Conservation (phyloP, 2,329 filamentous ascomycete species). For the Pseudogymnoascus sp. region DNA sequence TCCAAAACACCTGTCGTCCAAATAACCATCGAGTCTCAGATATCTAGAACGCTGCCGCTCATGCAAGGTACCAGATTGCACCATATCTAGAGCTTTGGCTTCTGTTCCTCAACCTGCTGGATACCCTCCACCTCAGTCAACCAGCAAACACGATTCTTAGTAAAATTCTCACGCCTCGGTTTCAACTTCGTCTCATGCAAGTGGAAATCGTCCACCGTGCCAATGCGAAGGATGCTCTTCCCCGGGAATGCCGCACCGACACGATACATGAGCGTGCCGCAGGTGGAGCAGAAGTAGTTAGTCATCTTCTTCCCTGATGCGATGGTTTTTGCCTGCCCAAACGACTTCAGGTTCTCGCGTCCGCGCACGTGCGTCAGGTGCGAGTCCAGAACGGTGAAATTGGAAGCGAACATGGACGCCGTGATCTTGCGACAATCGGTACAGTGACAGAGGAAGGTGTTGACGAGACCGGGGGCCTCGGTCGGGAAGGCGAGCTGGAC, state of each 20-base stretch:
- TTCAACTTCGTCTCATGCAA: constrained; percentile 50
- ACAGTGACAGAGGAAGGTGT: constrained; percentile 53
- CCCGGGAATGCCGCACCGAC: constrained; percentile 38
- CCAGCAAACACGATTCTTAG: constrained; percentile 46
- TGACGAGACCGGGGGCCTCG: constrained; percentile 37
- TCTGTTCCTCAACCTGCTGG: constrained; percentile 22
- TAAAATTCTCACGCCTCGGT: constrained; percentile 46
- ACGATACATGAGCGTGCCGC: constrained; percentile 56
- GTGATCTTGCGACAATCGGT: constrained; percentile 56
- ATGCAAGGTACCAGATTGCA: not conserved
- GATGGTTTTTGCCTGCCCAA: constrained; percentile 41
- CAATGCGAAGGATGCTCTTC: constrained; percentile 44
- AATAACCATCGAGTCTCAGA: not conserved
- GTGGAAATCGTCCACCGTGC: constrained; percentile 55
- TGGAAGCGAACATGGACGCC: constrained; percentile 54
- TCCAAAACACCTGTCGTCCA: not conserved
- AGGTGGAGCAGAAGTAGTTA: constrained; percentile 54
- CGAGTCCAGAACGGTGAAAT: constrained; percentile 43
- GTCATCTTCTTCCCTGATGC: constrained; percentile 45
- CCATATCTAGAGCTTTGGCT: not conserved
- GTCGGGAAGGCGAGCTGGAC: constrained; percentile 47
- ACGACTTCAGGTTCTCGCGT: constrained; percentile 41
- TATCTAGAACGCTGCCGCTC: not conserved
- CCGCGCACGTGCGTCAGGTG: constrained; percentile 45
- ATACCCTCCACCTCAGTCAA: constrained; percentile 33